Conservation (phyloP, 169 alveolate species). For the Babesia ovata region DNA sequence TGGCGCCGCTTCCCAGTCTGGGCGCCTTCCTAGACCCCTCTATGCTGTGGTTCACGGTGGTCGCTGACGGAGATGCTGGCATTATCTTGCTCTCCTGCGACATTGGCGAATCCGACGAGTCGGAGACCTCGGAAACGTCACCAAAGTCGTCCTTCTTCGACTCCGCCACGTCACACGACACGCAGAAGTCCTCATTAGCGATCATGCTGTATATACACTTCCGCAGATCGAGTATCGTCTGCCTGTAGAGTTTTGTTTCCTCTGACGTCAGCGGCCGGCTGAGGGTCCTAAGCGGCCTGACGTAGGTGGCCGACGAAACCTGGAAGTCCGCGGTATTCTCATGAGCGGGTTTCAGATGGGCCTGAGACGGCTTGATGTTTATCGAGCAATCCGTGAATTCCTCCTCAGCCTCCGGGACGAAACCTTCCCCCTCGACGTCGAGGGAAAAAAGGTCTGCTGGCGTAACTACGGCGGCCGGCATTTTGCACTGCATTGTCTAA, state of each 20-base stretch:
- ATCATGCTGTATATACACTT: constrained; percentile 53
- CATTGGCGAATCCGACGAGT: constrained; percentile 24
- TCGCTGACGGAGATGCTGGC: constrained; percentile 21
- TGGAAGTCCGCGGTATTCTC: constrained; percentile 8
- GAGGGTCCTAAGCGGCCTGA: constrained; percentile 13
- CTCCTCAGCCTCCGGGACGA: constrained; percentile 50
- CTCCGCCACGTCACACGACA: constrained; percentile 13
- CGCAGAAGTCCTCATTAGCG: constrained; percentile 60
- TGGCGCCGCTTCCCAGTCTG: neutral
- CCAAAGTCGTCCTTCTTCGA: neutral
- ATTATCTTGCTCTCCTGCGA: neutral
- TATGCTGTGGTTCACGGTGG: neutral
- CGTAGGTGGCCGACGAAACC: constrained; percentile 35
- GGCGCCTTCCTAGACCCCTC: constrained; percentile 38
- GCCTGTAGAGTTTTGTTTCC: constrained; percentile 24
- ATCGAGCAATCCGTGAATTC: constrained; percentile 47
- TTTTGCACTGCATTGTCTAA: too few species aligned
- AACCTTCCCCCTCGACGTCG: constrained; percentile 58
- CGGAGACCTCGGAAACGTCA: constrained; percentile 28
- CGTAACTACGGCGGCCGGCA: too few species aligned
- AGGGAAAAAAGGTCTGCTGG: constrained; percentile 22
- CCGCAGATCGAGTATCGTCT: constrained; percentile 43
- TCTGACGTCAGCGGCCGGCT: constrained; percentile 15
- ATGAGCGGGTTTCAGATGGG: neutral
- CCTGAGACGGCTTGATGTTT: constrained; percentile 27